Percentiles rank a stretch among this genome's conserved stretches.
These are phyloP conservation scores for Candida verbasci DNA, from an alignment of 805 yeast species.

Conservation along the genomic window DNA sequence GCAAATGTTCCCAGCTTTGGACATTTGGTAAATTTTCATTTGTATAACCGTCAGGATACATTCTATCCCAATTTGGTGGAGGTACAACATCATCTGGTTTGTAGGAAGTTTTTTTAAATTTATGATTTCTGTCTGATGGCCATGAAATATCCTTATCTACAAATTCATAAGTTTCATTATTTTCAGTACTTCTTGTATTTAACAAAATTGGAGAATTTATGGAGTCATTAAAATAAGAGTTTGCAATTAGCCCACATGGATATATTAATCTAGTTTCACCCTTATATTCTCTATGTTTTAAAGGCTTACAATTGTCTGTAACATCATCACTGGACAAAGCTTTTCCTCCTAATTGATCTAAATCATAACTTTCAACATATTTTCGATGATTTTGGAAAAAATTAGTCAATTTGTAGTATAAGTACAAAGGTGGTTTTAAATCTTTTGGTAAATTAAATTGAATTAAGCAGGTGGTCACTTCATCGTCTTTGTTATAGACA, in stretches of 20 bases:
- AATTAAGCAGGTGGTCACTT: slow-evolving; percentile 50
- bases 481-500: slow-evolving; percentile 26
- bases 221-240: slow-evolving; percentile 88
- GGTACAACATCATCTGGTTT: slow-evolving; percentile 72
- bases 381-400: slow-evolving; percentile 94
- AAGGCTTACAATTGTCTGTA: slow-evolving; percentile 34
- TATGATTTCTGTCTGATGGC: slow-evolving; percentile 63
- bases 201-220: slow-evolving; percentile 50
- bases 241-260: slow-evolving; percentile 95
- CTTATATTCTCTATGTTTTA: slow-evolving; percentile 35
- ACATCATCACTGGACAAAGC: slow-evolving; percentile 54
- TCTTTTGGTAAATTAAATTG: slow-evolving; percentile 70
- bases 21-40: slow-evolving; percentile 74
- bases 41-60: slow-evolving; percentile 87
- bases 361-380: slow-evolving; percentile 81
- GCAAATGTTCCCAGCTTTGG: slow-evolving; percentile 74
- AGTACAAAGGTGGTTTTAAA: slow-evolving; percentile 64
- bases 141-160: slow-evolving; percentile 71
- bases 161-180: slow-evolving; percentile 42
- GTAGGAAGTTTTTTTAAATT: slow-evolving; percentile 72
- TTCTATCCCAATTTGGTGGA: slow-evolving; percentile 85
- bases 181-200: slow-evolving; percentile 38
- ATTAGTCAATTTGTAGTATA: slow-evolving; percentile 84
- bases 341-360: slow-evolving; percentile 73
- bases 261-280: slow-evolving; percentile 48